Conservation (phyloP, 192 early-diverging fungal genomes). For the Obelidium mucronatum region DNA sequence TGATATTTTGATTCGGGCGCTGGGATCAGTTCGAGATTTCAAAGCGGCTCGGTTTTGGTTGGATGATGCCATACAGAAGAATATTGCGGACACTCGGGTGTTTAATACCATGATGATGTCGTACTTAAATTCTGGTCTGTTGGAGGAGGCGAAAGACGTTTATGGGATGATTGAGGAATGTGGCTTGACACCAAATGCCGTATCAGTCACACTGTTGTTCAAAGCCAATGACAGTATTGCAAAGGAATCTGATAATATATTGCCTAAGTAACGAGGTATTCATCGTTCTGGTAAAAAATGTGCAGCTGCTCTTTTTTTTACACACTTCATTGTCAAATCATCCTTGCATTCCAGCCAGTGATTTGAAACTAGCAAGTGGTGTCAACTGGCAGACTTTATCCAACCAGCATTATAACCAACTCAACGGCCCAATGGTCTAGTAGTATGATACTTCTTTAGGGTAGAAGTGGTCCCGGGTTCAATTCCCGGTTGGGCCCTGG, state of each 20-base stretch:
- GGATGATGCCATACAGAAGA: not conserved
- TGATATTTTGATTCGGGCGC: conserved; percentile 29
- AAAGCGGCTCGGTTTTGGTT: conserved; percentile 23
- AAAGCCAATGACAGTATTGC: not conserved
- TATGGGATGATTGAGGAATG: conserved; percentile 21
- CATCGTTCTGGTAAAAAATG: no score
- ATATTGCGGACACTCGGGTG: conserved; percentile 12
- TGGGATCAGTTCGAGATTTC: conserved; percentile 6
- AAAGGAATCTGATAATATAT: not conserved
- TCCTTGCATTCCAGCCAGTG: no score
- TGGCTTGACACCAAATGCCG: conserved; percentile 5
- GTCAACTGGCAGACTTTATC: no score
- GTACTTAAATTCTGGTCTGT: conserved; percentile 1
- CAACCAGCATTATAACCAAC: no score
- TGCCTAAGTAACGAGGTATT: no score
- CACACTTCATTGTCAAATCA: no score
- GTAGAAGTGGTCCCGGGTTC: no score
- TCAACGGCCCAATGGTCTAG: no score
- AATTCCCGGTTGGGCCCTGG: no score
- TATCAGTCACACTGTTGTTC: conserved; percentile 25
- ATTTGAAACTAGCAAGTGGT: no score
- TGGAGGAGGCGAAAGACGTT: conserved; percentile 13
- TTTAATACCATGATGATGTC: conserved; percentile 26
- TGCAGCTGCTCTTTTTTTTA: no score
- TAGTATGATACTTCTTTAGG: no score